Evolutionary conservation across 2,329 filamentous ascomycete species (phyloP).

Genomic region (Calonectria pteridis): DNA sequence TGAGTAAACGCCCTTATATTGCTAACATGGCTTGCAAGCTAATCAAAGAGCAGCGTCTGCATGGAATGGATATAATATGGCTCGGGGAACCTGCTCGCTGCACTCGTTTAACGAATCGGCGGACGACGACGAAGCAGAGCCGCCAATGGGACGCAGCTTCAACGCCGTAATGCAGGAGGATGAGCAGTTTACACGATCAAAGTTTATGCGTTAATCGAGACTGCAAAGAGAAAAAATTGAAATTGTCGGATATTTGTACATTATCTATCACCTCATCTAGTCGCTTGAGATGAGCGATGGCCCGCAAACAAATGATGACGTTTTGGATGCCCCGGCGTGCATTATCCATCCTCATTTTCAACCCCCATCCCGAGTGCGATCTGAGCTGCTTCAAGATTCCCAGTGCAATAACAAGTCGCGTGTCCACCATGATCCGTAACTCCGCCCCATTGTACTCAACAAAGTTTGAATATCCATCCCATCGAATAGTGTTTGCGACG

Average conservation of each 20-base stretch:
- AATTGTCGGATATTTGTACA: constrained; percentile 43
- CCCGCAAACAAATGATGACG: constrained; percentile 21
- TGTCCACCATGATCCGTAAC: constrained; percentile 45
- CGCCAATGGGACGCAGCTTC: constrained; percentile 67
- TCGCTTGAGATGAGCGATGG: constrained; percentile 20
- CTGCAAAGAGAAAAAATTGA: constrained; percentile 32
- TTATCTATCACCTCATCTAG: constrained; percentile 33
- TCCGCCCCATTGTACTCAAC: constrained; percentile 42
- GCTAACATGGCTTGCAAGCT: constrained; percentile 9
- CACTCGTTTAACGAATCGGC: constrained; percentile 81
- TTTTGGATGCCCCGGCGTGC: constrained; percentile 18
- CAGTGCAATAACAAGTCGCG: constrained; percentile 40
- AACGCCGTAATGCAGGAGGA: constrained; percentile 68
- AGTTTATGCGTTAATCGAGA: constrained; percentile 30
- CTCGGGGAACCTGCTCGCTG: constrained; percentile 80
- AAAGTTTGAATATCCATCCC: constrained; percentile 34
- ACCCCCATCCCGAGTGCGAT: constrained; percentile 27
- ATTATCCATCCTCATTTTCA: constrained; percentile 30
- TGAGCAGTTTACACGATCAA: constrained; percentile 41
- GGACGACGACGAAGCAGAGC: constrained; percentile 76
- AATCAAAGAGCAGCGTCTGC: constrained; percentile 72
- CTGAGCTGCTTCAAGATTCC: constrained; percentile 30
- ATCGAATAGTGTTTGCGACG: constrained; percentile 20
- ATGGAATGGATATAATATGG: constrained; percentile 83
- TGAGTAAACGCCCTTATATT: constrained; percentile 49